Conservation (phyloP, 2,329 filamentous ascomycete species). For the Exophiala sp. region DNA sequence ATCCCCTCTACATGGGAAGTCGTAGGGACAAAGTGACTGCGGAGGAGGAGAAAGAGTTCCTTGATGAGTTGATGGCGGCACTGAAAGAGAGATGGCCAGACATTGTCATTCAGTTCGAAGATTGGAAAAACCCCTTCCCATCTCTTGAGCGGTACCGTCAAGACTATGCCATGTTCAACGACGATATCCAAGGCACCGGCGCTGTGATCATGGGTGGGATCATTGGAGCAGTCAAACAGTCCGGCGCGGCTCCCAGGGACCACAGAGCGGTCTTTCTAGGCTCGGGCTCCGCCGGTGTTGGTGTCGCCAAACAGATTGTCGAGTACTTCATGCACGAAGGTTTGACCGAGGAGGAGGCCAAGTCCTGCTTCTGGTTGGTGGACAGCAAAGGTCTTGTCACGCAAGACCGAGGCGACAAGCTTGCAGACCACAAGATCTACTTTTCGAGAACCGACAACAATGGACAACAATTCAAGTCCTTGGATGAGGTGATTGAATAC, state of each 20-base stretch:
- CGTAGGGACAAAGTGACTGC: constrained; percentile 75
- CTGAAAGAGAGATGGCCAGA: constrained; percentile 71
- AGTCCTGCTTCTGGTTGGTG: constrained; percentile 92
- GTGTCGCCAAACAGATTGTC: constrained; percentile 95
- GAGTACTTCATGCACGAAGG: constrained; percentile 95
- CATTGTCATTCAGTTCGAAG: constrained; percentile 87
- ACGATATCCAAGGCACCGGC: constrained; percentile 96
- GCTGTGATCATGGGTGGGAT: constrained; percentile 87
- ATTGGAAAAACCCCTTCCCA: constrained; percentile 96
- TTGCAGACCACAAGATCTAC: constrained; percentile 81
- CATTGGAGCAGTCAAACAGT: constrained; percentile 74
- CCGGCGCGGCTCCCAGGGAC: constrained; percentile 78
- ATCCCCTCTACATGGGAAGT: constrained; percentile 88
- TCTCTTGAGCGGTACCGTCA: constrained; percentile 87
- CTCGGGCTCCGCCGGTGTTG: constrained; percentile 90
- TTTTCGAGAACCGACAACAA: constrained; percentile 64
- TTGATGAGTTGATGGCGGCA: constrained; percentile 96
- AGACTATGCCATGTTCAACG: constrained; percentile 93
- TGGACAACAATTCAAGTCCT: constrained; percentile 65
- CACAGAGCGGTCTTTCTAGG: constrained; percentile 96
- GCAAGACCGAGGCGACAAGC: constrained; percentile 83
- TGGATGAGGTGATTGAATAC: constrained; percentile 89
- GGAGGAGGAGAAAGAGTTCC: constrained; percentile 80
- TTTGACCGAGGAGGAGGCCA: constrained; percentile 79
- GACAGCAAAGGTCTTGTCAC: constrained; percentile 97